Percentiles rank a stretch among this genome's conserved stretches.
These are phyloP conservation scores for Alternaria ventricosa DNA, from an alignment of 2,329 filamentous ascomycete genomes.

Conservation along the genomic window DNA sequence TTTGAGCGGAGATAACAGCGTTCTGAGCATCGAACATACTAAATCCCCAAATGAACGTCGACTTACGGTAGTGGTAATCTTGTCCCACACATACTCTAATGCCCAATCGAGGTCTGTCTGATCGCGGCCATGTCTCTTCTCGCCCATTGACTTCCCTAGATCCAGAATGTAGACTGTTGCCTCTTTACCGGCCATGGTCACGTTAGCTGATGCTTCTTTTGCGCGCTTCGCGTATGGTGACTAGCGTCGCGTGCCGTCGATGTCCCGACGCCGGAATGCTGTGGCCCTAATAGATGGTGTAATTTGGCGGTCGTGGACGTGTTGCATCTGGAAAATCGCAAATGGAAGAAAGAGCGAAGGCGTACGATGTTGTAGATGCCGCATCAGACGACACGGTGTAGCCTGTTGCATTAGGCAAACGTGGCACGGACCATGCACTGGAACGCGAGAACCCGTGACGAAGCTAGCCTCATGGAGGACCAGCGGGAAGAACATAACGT, in stretches of 20 bases:
- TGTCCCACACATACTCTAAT: constrained; percentile 95
- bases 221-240: not conserved
- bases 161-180: constrained; percentile 92
- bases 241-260: not conserved
- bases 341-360: not conserved
- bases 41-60: constrained; percentile 32
- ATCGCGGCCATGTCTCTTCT: constrained; percentile 71
- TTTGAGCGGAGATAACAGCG: not conserved
- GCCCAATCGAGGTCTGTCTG: constrained; percentile 87
- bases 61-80: constrained; percentile 75
- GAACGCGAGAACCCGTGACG: constrained; percentile 6
- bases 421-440: not conserved
- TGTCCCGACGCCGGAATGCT: not conserved
- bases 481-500: no score
- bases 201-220: not conserved
- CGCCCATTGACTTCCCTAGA: constrained; percentile 82
- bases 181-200: constrained; percentile 87
- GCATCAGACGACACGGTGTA: not conserved
- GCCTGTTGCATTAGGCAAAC: constrained; percentile 14
- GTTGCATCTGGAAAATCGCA: no score
- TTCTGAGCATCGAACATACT: constrained; percentile 14
- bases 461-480: not conserved
- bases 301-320: not conserved
- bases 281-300: not conserved
- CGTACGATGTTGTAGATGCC: not conserved